A percentile compares a stretch with the other conserved stretches of the same genome.
Evolutionary conservation across 2,329 filamentous ascomycete species (phyloP).

Genomic region (Ophiostoma pallidulum): DNA sequence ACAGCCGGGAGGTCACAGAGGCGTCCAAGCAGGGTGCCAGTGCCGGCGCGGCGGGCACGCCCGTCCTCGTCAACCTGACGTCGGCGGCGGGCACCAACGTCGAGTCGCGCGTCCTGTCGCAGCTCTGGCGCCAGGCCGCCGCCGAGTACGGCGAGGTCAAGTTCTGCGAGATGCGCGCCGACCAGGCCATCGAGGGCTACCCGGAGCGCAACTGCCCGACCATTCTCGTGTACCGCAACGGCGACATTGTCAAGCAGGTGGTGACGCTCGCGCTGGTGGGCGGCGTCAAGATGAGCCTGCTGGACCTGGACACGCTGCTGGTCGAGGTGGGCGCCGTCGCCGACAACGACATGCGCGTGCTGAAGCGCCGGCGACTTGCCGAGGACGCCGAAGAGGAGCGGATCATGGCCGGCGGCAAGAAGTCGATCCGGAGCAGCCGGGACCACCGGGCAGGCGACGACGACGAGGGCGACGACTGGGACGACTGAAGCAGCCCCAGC

Average conservation of each 20-base stretch:
- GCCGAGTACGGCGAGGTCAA: slow-evolving; percentile 86
- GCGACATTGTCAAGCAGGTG: slow-evolving; percentile 83
- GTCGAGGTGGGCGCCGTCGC: slow-evolving; percentile 74
- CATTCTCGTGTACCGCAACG: slow-evolving; percentile 83
- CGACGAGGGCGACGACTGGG: slow-evolving; percentile 26
- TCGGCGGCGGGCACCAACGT: slow-evolving; percentile 69
- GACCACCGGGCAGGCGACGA: slow-evolving; percentile 16
- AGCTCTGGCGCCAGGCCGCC: slow-evolving; percentile 80
- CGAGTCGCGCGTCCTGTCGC: slow-evolving; percentile 73
- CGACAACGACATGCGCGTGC: slow-evolving; percentile 67
- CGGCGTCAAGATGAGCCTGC: slow-evolving; percentile 60
- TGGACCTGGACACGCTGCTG: slow-evolving; percentile 71
- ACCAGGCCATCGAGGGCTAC: slow-evolving; percentile 93
- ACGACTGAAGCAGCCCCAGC: slow-evolving; percentile 19
- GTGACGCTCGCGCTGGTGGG: slow-evolving; percentile 78
- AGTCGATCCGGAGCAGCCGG: slow-evolving; percentile 18
- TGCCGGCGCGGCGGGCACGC: slow-evolving; percentile 15
- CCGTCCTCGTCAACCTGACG: slow-evolving; percentile 71
- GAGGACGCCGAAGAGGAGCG: slow-evolving; percentile 53
- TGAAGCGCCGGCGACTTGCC: slow-evolving; percentile 49
- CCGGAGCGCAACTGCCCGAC: slow-evolving; percentile 93
- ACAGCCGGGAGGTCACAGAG: slow-evolving; percentile 82
- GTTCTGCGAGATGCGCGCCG: slow-evolving; percentile 89
- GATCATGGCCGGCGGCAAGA: slow-evolving; percentile 37
- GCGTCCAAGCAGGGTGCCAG: slow-evolving; percentile 51